Evolutionary conservation across 768 basidiomycete genomes (phyloP), one percentile per base, ranked within the genome.

Genomic region (Collybiopsis luxurians): DNA sequence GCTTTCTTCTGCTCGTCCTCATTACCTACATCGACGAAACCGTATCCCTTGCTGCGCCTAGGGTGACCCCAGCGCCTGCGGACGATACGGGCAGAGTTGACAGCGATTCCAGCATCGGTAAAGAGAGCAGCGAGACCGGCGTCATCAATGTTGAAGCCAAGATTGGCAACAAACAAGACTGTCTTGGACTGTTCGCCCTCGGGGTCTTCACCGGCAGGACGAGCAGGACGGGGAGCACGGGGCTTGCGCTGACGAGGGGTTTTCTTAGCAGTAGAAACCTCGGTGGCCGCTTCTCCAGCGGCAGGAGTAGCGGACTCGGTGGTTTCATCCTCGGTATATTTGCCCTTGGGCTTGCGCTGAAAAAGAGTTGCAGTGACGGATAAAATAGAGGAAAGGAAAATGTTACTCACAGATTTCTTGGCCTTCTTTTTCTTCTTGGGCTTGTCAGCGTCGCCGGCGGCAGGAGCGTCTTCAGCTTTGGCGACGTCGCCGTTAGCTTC

Each of bases 121-220:
- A 99, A 98, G 64, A 97, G 78, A 44, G 84, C 75, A 26, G 81
- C 69, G 62, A 99, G 86, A 53, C 81, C 87, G 28, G 79, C 88
- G 68, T 98, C 95, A 57, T 92, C 91, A 61, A 98, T 84, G 70
- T 75, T 86, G 84, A 98, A 98, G 44, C 94, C 92, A 59, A 98
- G 92, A 79, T 98, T 98, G 76, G 95, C 96, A 64, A 98, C 95
- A 66, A 98, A 98, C 63, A 98, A 80, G 75, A 92, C 85, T 56
- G 81, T 89, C 79, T 89, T 89, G 69, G 92, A 94, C 28, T 88
- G 92, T 70, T 93, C 92, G 65, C 94, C 94, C 53, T 75, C 78
- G 27, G 94, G 93, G 59, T 90, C 89, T 71, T 93, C 88, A 53
- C 91, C 92, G 28, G 79, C 82, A 27, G 89, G 81, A 65, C 91